Evolutionary conservation across 345 rosid species (phyloP), one percentile per base, ranked within the genome.

Genomic region (Psidium friedrichsthalianum): DNA sequence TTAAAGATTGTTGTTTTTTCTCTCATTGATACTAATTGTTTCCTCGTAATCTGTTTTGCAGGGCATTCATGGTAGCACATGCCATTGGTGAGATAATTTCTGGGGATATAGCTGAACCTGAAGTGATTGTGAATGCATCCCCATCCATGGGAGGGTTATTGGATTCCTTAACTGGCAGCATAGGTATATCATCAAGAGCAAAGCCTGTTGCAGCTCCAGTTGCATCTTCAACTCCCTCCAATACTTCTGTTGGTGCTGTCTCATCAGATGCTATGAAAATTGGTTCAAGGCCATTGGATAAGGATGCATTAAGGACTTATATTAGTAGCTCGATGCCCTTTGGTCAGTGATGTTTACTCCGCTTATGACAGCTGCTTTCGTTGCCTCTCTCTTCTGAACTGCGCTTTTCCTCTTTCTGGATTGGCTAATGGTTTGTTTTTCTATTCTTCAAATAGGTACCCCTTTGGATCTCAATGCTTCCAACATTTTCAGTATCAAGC

Each of bases 121-220:
- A 97, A 89, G 97, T 96, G 89, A 90, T 95, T 87, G 96, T 90
- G 54, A 93, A 86, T 88, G 87, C 90, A 15, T 89, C 98, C 56
- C 96, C 98, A 22, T 94, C 98, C 3, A 98, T 95, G 74, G 99
- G 98, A 42, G 98, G 98, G n/a, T 86, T 97, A 92, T 92, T 97
- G 88, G 99, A 97, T 90, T 95, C 99, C 29, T 90, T 97, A 64
- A 97, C 98, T 80, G 98, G 99, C 74, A 95, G 98, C 89, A 94
- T 95, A 83, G 99, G 93, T 61, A 95, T 96, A 87, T 93, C 99
- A 16, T 91, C 99, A 51, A 96, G 98, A 89, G 90, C 95, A 51
- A 97, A 95, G 88, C 96, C 98, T 55, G 91, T 90, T 13, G 94
- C 98, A 82, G 94, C 94, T 74, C 94, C 98, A 8, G 92, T 92